Base-by-base conservation (phyloP, 345 rosid species). In the Brassica carinata region DNA sequence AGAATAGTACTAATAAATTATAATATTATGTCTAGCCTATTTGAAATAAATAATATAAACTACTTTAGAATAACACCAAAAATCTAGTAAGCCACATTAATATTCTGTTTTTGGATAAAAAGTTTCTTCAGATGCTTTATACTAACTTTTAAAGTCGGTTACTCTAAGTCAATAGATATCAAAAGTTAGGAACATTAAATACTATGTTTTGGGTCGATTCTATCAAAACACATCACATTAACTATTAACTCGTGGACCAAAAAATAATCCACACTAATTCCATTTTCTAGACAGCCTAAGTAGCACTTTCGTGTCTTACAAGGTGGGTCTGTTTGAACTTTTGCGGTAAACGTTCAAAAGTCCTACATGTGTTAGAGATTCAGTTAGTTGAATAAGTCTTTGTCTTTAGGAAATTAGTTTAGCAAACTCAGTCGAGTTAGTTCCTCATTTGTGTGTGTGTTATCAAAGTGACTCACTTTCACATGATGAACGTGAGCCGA, bases 401-500 rank as follows among this genome's bases (percentile, higher is more conserved):
- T 29, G 31, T 29, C 31, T 29, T 29, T 29, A 29, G 31, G 31
- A 29, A 3, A 29, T 29, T 29, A 29, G 30, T 29, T 29, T 29
- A 29, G 58, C 8, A 53, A 53, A 53, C 58, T 53, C 58, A 53
- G 57, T 14, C 8, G 57, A 51, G 18, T 14, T 51, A 51, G 58
- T 53, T 15, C 8, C 58, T 53, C 18, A n/a, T n/a, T 5, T n/a
- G 58, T 53, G 58, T n/a, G 18, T 45, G 17, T 53, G 55, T 14
- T n/a, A 51, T 51, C 58, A 51, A 51, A 53, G 58, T n/a, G 58
- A 53, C 58, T 53, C 58, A 53, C 19, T n/a, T n/a, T 6, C 18
- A 53, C 58, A 53, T 53, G 58, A 53, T 81, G 81, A 89, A 71
- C 80, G 79, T 84, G 64, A 94, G 91, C 87, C 85, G 94, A 17